Base-by-base conservation (phyloP, 441 rosid genomes). In the Brassica balearica region DNA sequence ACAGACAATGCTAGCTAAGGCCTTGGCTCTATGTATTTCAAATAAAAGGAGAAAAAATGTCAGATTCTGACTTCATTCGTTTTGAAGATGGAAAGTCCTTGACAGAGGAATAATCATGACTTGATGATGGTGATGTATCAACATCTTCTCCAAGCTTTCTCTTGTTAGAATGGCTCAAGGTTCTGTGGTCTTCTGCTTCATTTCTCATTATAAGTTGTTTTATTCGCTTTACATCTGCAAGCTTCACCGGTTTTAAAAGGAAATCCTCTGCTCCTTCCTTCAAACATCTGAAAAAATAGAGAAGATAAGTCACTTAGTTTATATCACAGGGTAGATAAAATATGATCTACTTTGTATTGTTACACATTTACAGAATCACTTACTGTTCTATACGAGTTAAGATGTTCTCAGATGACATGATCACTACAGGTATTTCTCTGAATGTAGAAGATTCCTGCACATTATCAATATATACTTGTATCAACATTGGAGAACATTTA, bases 361-460 rank as follows among this genome's bases (percentile, higher is more conserved):
- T 56, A 32, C 43, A 61, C 43, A 38, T 61, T 59, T 15, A 62
- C 22, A 65, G 6, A 65, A 75, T 23, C 64, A 65, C 83, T 65
- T 81, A 91, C 93, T 95, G 85, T 81, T 91, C 89, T 22, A 92
- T 88, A 5, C 92, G 93, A 67, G 97, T 72, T 65, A 91, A 75
- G 69, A 92, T 82, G 77, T 90, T 90, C 85, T 95, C 97, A 11
- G 98, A 92, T 17, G 98, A 95, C 98, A 95, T 95, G 61, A 95
- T 84, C 84, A 95, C 98, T 12, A 95, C 98, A 6, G 97, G 98
- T 11, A 93, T 81, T 79, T 91, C 94, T 72, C 87, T 87, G 53
- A 91, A 91, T 19, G 86, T 88, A 1, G 94, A 86, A 23, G 98
- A 94, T 86, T 85, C 93, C 97, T 94, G 86, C 22, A 56, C n/a